Conservation (phyloP, 768 basidiomycete species). For the Suillus brevipes region DNA sequence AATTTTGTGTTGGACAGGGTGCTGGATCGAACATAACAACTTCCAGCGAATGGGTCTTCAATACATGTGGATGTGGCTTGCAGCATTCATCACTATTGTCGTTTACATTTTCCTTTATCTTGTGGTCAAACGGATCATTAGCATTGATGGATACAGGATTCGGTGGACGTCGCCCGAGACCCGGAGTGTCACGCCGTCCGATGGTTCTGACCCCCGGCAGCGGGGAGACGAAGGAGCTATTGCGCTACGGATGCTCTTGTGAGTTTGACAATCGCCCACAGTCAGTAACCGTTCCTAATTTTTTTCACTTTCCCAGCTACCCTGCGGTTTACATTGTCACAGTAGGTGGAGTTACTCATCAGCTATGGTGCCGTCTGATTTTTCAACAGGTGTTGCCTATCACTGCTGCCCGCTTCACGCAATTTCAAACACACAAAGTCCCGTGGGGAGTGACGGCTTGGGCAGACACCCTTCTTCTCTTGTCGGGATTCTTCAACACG, state of each 20-base stretch:
- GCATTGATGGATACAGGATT: constrained; percentile 32
- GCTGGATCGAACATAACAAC: constrained; percentile 46
- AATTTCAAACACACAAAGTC: constrained; percentile 30
- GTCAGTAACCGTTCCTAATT: constrained; percentile 5
- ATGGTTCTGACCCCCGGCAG: constrained; percentile 4
- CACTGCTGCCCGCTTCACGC: constrained; percentile 39
- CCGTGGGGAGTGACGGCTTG: constrained; percentile 41
- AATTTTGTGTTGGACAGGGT: constrained; percentile 39
- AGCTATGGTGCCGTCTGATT: background rate
- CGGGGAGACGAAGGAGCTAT: constrained; percentile 23
- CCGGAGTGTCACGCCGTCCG: constrained; percentile 5
- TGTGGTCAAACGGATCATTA: constrained; percentile 39
- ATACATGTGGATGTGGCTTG: constrained; percentile 55
- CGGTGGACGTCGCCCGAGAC: constrained; percentile 15
- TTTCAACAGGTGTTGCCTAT: constrained; percentile 38
- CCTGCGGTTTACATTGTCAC: constrained; percentile 45
- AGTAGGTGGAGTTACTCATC: constrained; percentile 18
- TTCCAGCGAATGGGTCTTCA: constrained; percentile 46
- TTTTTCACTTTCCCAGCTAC: constrained; percentile 36
- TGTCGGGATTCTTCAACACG: constrained; percentile 48
- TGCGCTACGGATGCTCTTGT: constrained; percentile 52
- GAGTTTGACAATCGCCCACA: constrained; percentile 20
- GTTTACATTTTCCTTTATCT: constrained; percentile 48
- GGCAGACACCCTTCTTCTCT: constrained; percentile 41
- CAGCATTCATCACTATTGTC: constrained; percentile 41